Base-by-base conservation (phyloP, 169 alveolate genomes). In the Cryptosporidium parvum region DNA sequence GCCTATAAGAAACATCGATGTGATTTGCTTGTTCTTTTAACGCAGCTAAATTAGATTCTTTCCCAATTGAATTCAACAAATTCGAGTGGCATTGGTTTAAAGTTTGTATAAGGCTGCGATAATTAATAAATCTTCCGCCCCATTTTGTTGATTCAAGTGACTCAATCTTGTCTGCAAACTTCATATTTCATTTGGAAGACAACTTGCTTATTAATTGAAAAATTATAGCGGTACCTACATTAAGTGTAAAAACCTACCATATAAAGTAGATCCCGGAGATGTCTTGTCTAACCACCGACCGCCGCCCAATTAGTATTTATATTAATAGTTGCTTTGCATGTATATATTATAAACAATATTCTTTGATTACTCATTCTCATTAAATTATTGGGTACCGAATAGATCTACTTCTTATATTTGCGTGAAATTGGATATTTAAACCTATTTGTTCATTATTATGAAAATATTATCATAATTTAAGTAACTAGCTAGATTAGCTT, bases 151-250 rank as follows among this genome's bases (percentile, higher is more conserved):
- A 61, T 67, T 92, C 92, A 31, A 86, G 69, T 23, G 56, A 75
- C 51, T 92, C 85, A 29, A 92, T 29, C 35, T 75, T 92, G 31
- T 92, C 94, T 3, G 75, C 94, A 18, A 86, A 92, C 53, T 92
- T 92, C 94, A 92, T 92, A 68, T 80, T 86, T 65, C 65, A 70
- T 52, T 53, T n/a, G 71, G 23, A 73, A 73, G 86, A 73, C 86
- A 59, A 73, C 37, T 56, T 53, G 65, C 35, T 8, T 53, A 21
- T 42, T 71, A 12, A 3, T 31, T 37, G 33, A 16, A 65, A 10
- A 33, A 18, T 44, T 53, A 73, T 29, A 10, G 86, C 86, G 86
- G 86, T 73, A 73, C 86, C 86, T 73, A 53, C 37, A n/a, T 56
- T 10, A 23, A 53, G 23, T 56, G 35, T 56, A 23, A 56, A 56